Base-by-base conservation (phyloP, 148 eudicot species). In the Vaccinium vitisidaea region DNA sequence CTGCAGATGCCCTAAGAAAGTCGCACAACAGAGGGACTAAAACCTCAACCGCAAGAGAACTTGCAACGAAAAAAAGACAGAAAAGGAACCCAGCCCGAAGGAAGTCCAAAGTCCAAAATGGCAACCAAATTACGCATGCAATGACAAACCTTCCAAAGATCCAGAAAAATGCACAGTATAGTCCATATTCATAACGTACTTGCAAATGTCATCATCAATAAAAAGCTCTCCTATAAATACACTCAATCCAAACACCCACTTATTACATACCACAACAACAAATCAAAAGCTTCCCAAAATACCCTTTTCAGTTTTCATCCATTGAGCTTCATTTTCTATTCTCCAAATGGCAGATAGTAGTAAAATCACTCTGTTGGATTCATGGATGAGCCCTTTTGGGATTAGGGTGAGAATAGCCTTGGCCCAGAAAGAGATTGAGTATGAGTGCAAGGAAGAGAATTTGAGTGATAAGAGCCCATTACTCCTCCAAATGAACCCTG, bases 361-460 rank as follows among this genome's bases (percentile, higher is more conserved):
- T 5, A 85, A 87, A 23, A 84, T 90, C 48, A 70, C 88, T 21
- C 56, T 92, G 19, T 21, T 90, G 18, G 8, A 12, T 27, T 0
- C 18, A 11, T 12, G 91, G 92, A 13, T 77, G 9, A 92, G 93
- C 76, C 80, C 82, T 56, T 92, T 86, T 61, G 87, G 89, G 11
- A 86, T 87, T 86, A 90, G 92, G 73, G 91, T 85, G 21, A 39
- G 83, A 55, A 79, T 92, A 8, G 93, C 93, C 13, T 67, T 92
- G 75, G 88, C 86, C 1, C 89, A 89, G 82, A 90, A 90, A 63
- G 91, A 88, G 19, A 18, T 92, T 0, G 88, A 90, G 5, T 90
- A 87, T 27, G 90, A 88, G 70, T 80, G 50, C 58, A 82, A 48
- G 52, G 92, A 91, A 36, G 92, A 91, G 79, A 67, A 90, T 39